Evolutionary conservation across 345 rosid genomes (phyloP), one percentile per base, ranked within the genome.

Genomic region (Eucalyptus sp.): DNA sequence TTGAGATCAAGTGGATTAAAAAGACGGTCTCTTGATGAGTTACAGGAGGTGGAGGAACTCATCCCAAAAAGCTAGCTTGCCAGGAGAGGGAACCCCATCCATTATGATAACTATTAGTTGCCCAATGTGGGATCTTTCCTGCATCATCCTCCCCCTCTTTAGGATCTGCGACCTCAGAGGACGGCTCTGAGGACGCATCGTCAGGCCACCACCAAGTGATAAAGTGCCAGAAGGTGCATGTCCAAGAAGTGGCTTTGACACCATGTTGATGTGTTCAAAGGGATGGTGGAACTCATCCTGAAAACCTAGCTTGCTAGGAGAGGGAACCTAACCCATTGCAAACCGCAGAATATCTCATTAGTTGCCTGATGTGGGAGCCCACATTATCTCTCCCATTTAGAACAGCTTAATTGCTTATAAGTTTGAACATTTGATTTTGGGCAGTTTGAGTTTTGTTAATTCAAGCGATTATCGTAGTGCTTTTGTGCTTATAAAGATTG

Each of bases 121-220:
- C 44, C 20, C 1, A 11, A 33, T 68, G 25, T 17, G 81, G 44
- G 43, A 68, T 22, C 20, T 33, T 9, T 44, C 81, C 12, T 5
- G 7, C 81, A 33, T 33, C 12, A 2, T 68, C 4, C 68, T 62
- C 68, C 31, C 68, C 68, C 68, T 62, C 68, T 62, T 62, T 12
- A 60, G 33, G 68, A 62, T 62, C 7, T 62, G 68, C 0, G 0
- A 27, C 33, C 68, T 62, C 15, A 0, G 29, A 27, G 31, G 15
- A 62, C 5, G n/a, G 68, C 16, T 29, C 31, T 29, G 68, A 62
- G 68, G 31, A 27, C 1, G 8, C 68, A 62, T 3, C 0, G 3
- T 13, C 0, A 2, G 68, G 68, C 33, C 68, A 62, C 68, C 68
- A 62, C 15, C 15, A 27, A 62, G 31, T 33, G 76, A n/a, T 64